A percentile compares a stretch with the other conserved stretches of the same genome.
Evolutionary conservation across 768 basidiomycete genomes (phyloP).

Genomic region (Clathrus columnatus): DNA sequence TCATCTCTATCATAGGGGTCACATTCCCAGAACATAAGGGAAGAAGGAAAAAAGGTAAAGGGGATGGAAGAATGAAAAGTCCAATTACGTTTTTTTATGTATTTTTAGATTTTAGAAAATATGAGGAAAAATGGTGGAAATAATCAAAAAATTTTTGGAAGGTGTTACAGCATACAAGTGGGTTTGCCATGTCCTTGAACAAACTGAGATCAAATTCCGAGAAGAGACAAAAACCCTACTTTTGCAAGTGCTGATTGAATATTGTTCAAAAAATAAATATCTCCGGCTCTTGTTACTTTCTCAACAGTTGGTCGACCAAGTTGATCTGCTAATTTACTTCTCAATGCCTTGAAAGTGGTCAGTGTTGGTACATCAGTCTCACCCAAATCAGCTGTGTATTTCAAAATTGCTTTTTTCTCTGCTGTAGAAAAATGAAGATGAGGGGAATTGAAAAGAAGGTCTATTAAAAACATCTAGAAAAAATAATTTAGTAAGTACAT

Average conservation of each 20-base stretch:
- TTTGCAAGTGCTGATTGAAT: background rate
- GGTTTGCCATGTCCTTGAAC: conserved; percentile 26
- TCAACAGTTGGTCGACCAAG: conserved; percentile 10
- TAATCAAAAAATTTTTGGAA: too few relatives aligned
- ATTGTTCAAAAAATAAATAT: background rate
- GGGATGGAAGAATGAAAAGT: too few relatives aligned
- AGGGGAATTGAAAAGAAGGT: conserved; percentile 11
- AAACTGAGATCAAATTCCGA: too few relatives aligned
- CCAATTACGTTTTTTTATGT: too few relatives aligned
- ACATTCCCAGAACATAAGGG: too few relatives aligned
- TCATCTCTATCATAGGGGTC: too few relatives aligned
- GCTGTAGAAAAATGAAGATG: conserved; percentile 8
- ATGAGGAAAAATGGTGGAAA: too few relatives aligned
- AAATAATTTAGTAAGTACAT: too few relatives aligned
- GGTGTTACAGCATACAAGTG: too few relatives aligned
- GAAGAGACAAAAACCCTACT: too few relatives aligned
- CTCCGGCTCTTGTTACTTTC: background rate
- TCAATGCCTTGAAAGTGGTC: background rate
- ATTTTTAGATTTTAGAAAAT: too few relatives aligned
- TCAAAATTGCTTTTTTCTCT: conserved; percentile 8
- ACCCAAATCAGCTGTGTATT: conserved; percentile 6
- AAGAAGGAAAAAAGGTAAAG: too few relatives aligned
- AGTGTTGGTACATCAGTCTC: conserved; percentile 2
- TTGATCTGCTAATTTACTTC: background rate
- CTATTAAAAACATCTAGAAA: conserved; percentile 7